These are phyloP conservation scores for Singerocomus inundabilis DNA, from an alignment of 1,284 basidiomycete species.

Conservation along the genomic window DNA sequence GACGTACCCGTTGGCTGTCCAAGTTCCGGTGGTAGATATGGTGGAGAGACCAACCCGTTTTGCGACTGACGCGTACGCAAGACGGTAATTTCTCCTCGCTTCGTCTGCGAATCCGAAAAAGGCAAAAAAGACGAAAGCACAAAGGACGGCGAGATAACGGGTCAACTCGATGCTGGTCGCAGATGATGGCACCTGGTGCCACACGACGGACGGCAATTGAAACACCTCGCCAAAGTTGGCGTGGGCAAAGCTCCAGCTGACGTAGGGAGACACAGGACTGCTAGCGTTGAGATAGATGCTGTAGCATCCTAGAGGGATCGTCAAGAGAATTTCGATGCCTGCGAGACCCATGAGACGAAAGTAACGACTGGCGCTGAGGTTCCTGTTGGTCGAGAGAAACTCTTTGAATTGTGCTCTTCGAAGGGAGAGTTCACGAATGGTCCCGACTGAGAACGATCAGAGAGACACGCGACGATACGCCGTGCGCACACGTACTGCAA, in stretches of 20 bases:
- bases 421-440: conserved; percentile 28
- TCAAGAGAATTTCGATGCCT: conserved; percentile 35
- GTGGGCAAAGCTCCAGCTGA: conserved; percentile 57
- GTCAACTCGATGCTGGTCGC: conserved; percentile 34
- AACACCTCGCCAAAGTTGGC: conserved; percentile 42
- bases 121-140: conserved; percentile 56
- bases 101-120: conserved; percentile 72
- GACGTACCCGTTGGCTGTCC: conserved; percentile 39
- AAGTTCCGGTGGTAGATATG: conserved; percentile 31
- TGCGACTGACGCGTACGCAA: conserved; percentile 44
- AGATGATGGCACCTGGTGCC: conserved; percentile 26
- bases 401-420: conserved; percentile 33
- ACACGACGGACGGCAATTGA: conserved; percentile 39
- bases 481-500: conserved; percentile 18
- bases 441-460: conserved; percentile 16
- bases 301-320: conserved; percentile 33
- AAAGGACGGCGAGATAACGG: conserved; percentile 43
- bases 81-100: conserved; percentile 55
- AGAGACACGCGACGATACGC: fast-evolving
- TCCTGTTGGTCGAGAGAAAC: conserved; percentile 28
- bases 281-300: conserved; percentile 28
- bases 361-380: conserved; percentile 41
- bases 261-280: conserved; percentile 40
- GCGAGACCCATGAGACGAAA: conserved; percentile 53
- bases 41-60: conserved; percentile 47